phyloP scores from a whole-genome alignment of 2,329 filamentous ascomycete species.

The Fonsecaea erecta region DNA sequence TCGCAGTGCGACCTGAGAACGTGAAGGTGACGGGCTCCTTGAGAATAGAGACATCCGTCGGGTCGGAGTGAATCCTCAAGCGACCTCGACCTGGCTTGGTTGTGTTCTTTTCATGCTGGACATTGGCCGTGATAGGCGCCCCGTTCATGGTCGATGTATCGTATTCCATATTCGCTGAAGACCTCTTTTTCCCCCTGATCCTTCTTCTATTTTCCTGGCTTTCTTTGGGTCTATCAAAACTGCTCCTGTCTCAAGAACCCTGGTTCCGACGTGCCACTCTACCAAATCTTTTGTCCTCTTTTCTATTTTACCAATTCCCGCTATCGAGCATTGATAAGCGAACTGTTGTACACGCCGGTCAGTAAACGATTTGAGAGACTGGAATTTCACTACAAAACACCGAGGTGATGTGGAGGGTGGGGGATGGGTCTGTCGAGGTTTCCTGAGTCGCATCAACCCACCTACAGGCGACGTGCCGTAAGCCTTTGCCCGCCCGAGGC shows the following conservation, averaged over 20 bases:
- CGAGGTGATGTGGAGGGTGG: not conserved
- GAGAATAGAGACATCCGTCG: conserved; percentile 47
- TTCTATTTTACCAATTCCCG: not conserved
- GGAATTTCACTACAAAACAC: not conserved
- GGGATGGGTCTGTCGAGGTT: not conserved
- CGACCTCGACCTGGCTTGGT: conserved; percentile 17
- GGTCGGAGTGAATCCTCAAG: conserved; percentile 16
- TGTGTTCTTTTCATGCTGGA: conserved; percentile 14
- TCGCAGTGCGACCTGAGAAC: conserved; percentile 61
- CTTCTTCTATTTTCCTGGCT: not conserved
- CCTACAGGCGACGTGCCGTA: not conserved
- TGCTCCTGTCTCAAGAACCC: not conserved
- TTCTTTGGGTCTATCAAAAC: not conserved
- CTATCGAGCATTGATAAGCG: not conserved
- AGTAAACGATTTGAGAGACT: too few species aligned
- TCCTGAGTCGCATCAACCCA: not conserved
- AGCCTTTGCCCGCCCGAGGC: not conserved
- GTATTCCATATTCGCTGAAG: conserved; percentile 26
- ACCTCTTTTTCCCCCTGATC: not conserved
- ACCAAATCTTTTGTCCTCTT: not conserved
- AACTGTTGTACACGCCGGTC: too few species aligned
- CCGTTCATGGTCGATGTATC: conserved; percentile 27
- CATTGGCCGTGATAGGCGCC: conserved; percentile 3
- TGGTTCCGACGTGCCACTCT: too few species aligned
- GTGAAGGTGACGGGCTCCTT: conserved; percentile 55